Conservation (phyloP, 179 eudicot genomes). For the Spinacia oleracea region DNA sequence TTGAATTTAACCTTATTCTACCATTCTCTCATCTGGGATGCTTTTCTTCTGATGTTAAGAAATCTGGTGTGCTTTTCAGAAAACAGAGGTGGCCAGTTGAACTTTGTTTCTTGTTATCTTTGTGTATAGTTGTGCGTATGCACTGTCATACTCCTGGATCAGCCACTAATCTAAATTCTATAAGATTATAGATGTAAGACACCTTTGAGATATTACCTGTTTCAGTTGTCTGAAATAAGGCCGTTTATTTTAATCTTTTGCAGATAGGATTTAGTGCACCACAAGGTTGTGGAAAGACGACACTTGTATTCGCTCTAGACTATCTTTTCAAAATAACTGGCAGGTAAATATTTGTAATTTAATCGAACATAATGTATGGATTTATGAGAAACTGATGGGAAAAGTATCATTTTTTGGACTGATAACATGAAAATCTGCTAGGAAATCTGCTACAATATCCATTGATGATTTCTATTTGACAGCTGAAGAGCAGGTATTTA, state of each 20-base stretch:
- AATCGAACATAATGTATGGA: slow-evolving; percentile 10
- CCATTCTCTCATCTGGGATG: too few species aligned
- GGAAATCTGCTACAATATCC: slow-evolving; percentile 89
- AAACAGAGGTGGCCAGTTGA: too few species aligned
- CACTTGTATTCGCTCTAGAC: slow-evolving; percentile 88
- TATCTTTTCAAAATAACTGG: slow-evolving; percentile 70
- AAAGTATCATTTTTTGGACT: slow-evolving; percentile 20
- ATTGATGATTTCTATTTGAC: slow-evolving; percentile 97
- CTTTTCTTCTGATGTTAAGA: too few species aligned
- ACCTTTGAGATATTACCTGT: background rate
- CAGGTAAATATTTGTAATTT: slow-evolving; percentile 58
- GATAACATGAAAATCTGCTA: slow-evolving; percentile 37
- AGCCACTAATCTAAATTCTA: background rate
- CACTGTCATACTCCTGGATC: background rate
- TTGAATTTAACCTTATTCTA: too few species aligned
- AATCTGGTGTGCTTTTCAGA: too few species aligned
- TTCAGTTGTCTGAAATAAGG: slow-evolving; percentile 5
- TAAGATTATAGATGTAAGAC: background rate
- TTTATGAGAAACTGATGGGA: slow-evolving; percentile 4
- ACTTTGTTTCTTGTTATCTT: background rate
- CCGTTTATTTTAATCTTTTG: slow-evolving; percentile 26
- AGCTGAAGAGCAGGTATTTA: slow-evolving; percentile 75
- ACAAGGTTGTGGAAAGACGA: slow-evolving; percentile 98
- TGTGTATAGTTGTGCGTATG: background rate
- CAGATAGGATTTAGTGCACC: slow-evolving; percentile 99